These are phyloP conservation scores for Paramecium sonneborni DNA, from an alignment of 73 alveolate species.

Conservation along the genomic window DNA sequence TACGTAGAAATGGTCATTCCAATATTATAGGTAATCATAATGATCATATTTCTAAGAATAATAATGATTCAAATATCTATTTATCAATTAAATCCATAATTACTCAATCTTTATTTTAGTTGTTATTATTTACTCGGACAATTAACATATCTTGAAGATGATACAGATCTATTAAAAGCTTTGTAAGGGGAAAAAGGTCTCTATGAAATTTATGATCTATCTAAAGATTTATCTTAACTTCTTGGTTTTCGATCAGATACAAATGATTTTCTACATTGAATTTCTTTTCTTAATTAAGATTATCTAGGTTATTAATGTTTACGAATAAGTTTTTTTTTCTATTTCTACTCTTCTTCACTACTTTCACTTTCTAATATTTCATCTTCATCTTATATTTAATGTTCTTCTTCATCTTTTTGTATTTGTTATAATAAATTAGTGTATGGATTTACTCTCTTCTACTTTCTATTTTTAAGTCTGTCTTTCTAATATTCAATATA, in stretches of 20 bases:
- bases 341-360: not conserved
- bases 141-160: not conserved
- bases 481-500: not conserved
- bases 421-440: not conserved
- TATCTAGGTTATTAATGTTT: not conserved
- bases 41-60: not conserved
- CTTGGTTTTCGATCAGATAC: not conserved
- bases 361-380: conserved; percentile 3
- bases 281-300: not conserved
- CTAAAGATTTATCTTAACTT: not conserved
- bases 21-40: not conserved
- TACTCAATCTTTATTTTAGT: conserved; percentile 11
- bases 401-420: conserved; percentile 47
- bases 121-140: not conserved
- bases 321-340: not conserved
- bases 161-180: conserved; percentile 5
- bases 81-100: conserved; percentile 27
- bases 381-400: conserved; percentile 26
- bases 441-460: not conserved
- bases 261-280: conserved; percentile 25
- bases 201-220: not conserved
- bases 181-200: conserved; percentile 23
- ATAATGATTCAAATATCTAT: not conserved
- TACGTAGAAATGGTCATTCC: not conserved
- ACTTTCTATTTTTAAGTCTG: conserved; percentile 17